Conservation (phyloP, 2,329 filamentous ascomycete species). For the Zarea fungicola region DNA sequence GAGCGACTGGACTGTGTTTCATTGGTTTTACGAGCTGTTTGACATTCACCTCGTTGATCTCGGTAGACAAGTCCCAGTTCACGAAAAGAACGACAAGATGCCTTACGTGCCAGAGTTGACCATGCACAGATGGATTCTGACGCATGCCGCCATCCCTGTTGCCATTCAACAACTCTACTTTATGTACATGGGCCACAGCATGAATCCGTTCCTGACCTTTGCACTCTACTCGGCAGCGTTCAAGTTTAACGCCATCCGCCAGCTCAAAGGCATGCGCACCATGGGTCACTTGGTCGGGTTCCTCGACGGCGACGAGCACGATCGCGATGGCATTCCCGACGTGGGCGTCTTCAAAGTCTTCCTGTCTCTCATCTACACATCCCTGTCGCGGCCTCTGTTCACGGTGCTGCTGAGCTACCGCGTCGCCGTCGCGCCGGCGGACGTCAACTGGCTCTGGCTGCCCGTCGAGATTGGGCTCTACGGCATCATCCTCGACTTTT, state of each 20-base stretch:
- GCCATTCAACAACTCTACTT: slow-evolving; percentile 30
- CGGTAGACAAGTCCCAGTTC: slow-evolving; percentile 28
- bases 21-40: slow-evolving; percentile 27
- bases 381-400: slow-evolving; percentile 27
- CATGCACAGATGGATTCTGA: slow-evolving; percentile 32
- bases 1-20: slow-evolving; percentile 22
- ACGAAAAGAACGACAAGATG: slow-evolving; percentile 32
- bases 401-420: slow-evolving; percentile 28
- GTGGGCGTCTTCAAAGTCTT: slow-evolving; percentile 28
- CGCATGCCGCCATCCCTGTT: slow-evolving; percentile 31
- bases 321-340: slow-evolving; percentile 36
- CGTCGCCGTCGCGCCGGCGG: slow-evolving; percentile 19
- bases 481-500: slow-evolving; percentile 35
- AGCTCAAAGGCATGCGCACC: slow-evolving; percentile 29
- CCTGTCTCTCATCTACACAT: slow-evolving; percentile 26
- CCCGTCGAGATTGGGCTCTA: slow-evolving; percentile 33
- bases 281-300: slow-evolving; percentile 34
- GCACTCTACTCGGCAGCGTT: slow-evolving; percentile 31
- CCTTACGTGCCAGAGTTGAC: slow-evolving; percentile 30
- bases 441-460: slow-evolving; percentile 28
- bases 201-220: slow-evolving; percentile 25
- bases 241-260: slow-evolving; percentile 32
- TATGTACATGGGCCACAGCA: slow-evolving; percentile 23
- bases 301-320: slow-evolving; percentile 36
- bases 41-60: slow-evolving; percentile 23